These are phyloP conservation scores for Pestalotiopsis sp. DNA, from an alignment of 2,329 filamentous ascomycete genomes.

Conservation along the genomic window DNA sequence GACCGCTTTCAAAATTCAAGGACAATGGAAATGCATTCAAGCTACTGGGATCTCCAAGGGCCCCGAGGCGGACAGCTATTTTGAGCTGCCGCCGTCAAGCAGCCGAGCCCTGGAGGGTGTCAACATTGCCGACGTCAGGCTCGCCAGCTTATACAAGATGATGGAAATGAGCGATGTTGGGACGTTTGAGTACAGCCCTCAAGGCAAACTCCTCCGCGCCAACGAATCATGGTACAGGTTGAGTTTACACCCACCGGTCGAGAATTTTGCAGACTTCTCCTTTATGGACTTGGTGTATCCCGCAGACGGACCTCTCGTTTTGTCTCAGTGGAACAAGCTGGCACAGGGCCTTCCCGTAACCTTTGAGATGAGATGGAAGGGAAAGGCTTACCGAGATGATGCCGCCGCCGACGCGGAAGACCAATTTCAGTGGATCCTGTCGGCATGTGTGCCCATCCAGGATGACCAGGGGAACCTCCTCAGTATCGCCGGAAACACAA, in stretches of 20 bases:
- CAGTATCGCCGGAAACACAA: constrained; percentile 16
- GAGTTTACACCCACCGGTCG: constrained; percentile 8
- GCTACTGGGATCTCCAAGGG: not conserved
- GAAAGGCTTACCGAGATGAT: not conserved
- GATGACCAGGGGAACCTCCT: constrained; percentile 13
- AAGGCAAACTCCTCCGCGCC: constrained; percentile 10
- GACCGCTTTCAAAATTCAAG: constrained; percentile 14
- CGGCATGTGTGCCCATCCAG: constrained; percentile 13
- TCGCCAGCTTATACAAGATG: constrained; percentile 15
- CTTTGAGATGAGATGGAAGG: constrained; percentile 19
- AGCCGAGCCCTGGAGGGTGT: constrained; percentile 3
- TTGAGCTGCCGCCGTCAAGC: not conserved
- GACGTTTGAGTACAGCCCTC: constrained; percentile 12
- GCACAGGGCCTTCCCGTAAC: constrained; percentile 11
- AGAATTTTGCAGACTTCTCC: constrained; percentile 4
- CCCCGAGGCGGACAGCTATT: not conserved
- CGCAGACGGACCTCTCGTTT: constrained; percentile 6
- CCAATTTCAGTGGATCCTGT: constrained; percentile 14
- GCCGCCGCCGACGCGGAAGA: not conserved
- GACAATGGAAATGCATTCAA: constrained; percentile 14
- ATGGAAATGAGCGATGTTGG: constrained; percentile 18
- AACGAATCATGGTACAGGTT: constrained; percentile 16
- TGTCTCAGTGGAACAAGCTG: constrained; percentile 16
- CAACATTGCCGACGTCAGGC: constrained; percentile 11
- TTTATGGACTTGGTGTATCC: constrained; percentile 19